Percentiles rank a stretch among this genome's conserved stretches.
phyloP scores from a whole-genome alignment of 257 asterid genomes.

The Gardenia jasminoides region DNA sequence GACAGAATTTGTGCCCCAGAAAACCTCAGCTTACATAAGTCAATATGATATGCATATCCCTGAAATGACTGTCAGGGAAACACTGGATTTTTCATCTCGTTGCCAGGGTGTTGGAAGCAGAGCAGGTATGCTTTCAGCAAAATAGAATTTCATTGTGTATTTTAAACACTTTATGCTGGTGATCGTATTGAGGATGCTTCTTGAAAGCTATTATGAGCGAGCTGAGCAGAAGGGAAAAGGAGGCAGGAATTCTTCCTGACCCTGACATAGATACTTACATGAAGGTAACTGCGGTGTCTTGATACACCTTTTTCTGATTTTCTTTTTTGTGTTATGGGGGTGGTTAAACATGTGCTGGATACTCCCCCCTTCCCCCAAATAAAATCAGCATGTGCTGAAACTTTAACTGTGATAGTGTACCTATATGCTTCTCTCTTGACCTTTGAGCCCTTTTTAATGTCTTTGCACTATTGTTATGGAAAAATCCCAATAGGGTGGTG shows the following conservation, averaged over 20 bases:
- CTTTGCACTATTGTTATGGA: too few species aligned
- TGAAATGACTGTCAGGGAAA: constrained; percentile 40
- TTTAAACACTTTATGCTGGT: neutral
- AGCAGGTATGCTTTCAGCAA: constrained; percentile 16
- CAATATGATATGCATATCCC: constrained; percentile 36
- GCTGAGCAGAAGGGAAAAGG: constrained; percentile 73
- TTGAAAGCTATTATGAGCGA: constrained; percentile 62
- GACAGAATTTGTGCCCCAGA: constrained; percentile 35
- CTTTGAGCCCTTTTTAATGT: too few species aligned
- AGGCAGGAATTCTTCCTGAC: constrained; percentile 72
- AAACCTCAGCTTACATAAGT: constrained; percentile 34
- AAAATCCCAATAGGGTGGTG: too few species aligned
- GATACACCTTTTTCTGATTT: too few species aligned
- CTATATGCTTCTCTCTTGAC: too few species aligned
- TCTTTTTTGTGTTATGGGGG: too few species aligned
- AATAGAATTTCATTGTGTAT: too few species aligned
- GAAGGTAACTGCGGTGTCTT: constrained; percentile 55
- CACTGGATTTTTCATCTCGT: constrained; percentile 38
- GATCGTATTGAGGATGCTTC: neutral
- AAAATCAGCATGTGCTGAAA: too few species aligned
- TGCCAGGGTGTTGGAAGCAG: constrained; percentile 37
- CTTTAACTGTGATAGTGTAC: too few species aligned
- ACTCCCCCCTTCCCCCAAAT: too few species aligned
- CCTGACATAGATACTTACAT: constrained; percentile 82
- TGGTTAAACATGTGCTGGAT: too few species aligned